phyloP scores from a whole-genome alignment of 352 stramenopile genomes.

The Phytophthora sp. region DNA sequence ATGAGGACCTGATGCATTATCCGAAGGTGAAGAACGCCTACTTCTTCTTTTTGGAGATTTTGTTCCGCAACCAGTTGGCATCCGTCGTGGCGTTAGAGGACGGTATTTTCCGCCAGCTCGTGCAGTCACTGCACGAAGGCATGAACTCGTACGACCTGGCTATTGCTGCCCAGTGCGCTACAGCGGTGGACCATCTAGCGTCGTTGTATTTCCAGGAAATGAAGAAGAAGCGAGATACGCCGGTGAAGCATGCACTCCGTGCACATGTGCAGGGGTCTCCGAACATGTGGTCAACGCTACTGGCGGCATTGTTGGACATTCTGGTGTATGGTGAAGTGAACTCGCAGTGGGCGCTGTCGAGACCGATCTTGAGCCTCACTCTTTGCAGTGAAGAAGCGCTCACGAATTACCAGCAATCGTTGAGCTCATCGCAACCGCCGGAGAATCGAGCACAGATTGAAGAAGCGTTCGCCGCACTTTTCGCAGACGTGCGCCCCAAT shows the following conservation, averaged over 20 bases:
- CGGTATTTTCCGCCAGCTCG: constrained; percentile 95
- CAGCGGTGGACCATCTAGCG: constrained; percentile 94
- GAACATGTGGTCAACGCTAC: constrained; percentile 89
- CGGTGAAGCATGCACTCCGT: constrained; percentile 92
- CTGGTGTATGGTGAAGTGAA: constrained; percentile 96
- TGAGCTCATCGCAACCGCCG: constrained; percentile 93
- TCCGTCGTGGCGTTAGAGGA: constrained; percentile 94
- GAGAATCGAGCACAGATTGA: constrained; percentile 95
- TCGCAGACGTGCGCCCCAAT: constrained; percentile 95
- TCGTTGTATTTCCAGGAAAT: constrained; percentile 96
- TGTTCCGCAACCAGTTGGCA: constrained; percentile 98
- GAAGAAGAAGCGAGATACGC: constrained; percentile 96
- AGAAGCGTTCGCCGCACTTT: constrained; percentile 96
- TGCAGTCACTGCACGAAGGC: constrained; percentile 93
- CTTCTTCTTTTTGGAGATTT: constrained; percentile 98
- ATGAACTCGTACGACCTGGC: constrained; percentile 92
- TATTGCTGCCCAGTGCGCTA: constrained; percentile 95
- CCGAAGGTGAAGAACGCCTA: constrained; percentile 98
- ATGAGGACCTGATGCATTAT: constrained; percentile 97
- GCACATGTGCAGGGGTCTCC: constrained; percentile 93
- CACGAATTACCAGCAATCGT: constrained; percentile 95
- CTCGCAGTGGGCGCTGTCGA: constrained; percentile 98
- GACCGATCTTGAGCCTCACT: constrained; percentile 97
- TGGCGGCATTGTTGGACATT: constrained; percentile 96
- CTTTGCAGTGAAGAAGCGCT: constrained; percentile 94